A percentile compares a stretch with the other conserved stretches of the same genome.
Conservation (phyloP, 805 yeast genomes). For the Kregervanrija pseudodelftensis region DNA sequence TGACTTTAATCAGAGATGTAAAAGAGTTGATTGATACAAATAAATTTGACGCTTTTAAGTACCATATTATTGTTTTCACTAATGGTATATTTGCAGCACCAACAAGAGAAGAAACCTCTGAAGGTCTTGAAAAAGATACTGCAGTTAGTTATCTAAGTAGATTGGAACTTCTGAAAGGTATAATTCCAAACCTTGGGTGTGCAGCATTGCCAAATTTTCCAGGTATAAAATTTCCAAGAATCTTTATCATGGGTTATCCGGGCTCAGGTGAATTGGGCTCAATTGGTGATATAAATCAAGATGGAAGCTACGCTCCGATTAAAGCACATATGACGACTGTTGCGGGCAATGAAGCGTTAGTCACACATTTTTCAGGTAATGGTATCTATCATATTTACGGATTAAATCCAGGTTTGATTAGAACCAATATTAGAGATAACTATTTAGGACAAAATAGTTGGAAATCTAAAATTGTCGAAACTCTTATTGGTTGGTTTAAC, state of each 20-base stretch:
- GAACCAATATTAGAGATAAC: slow-evolving; percentile 30
- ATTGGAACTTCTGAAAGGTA: slow-evolving; percentile 22
- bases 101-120: slow-evolving; percentile 27
- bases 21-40: not conserved
- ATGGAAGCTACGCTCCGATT: slow-evolving; percentile 21
- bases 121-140: slow-evolving; percentile 33
- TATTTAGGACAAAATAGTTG: slow-evolving; percentile 24
- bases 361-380: slow-evolving; percentile 12
- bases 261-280: slow-evolving; percentile 29
- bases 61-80: slow-evolving; percentile 29
- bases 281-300: slow-evolving; percentile 30
- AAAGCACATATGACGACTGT: slow-evolving; percentile 34
- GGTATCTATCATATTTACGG: slow-evolving; percentile 27
- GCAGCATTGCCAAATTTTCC: not conserved
- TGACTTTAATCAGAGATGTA: slow-evolving; percentile 24
- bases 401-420: slow-evolving; percentile 34
- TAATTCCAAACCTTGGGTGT: slow-evolving; percentile 21
- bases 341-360: slow-evolving; percentile 36
- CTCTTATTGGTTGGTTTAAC: slow-evolving; percentile 24
- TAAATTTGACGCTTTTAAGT: slow-evolving; percentile 16
- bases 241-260: slow-evolving; percentile 35
- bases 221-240: slow-evolving; percentile 19
- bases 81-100: slow-evolving; percentile 33
- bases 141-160: slow-evolving; percentile 34
- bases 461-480: slow-evolving; percentile 21